Conservation (phyloP, 306 rosid genomes). For the Rosa lucieae region DNA sequence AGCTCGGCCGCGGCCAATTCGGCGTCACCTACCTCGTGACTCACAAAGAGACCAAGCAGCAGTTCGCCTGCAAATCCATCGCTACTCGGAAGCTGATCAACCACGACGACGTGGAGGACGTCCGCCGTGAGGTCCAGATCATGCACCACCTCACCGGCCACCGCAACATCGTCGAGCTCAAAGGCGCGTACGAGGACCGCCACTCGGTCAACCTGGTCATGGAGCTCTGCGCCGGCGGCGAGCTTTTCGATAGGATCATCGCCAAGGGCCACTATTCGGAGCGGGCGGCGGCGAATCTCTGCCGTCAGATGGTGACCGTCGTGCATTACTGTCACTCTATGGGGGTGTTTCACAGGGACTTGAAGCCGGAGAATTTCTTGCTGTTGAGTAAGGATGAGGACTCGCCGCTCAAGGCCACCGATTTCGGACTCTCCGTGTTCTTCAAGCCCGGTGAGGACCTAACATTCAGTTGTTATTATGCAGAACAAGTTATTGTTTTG, state of each 20-base stretch:
- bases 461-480: neutral
- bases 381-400: constrained; percentile 51
- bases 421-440: constrained; percentile 91
- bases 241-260: constrained; percentile 87
- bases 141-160: constrained; percentile 99
- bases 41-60: constrained; percentile 61
- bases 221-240: constrained; percentile 99
- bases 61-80: constrained; percentile 91
- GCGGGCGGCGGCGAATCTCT: constrained; percentile 79
- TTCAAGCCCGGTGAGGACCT: constrained; percentile 60
- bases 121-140: constrained; percentile 93
- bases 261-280: constrained; percentile 89
- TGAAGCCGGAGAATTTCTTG: constrained; percentile 94
- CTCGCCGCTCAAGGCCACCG: constrained; percentile 88
- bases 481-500: neutral
- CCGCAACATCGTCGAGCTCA: constrained; percentile 85
- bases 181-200: constrained; percentile 88
- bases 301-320: constrained; percentile 87
- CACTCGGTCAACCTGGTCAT: constrained; percentile 89
- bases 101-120: constrained; percentile 78
- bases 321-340: constrained; percentile 84
- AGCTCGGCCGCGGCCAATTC: constrained; percentile 95
- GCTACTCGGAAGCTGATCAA: constrained; percentile 73
- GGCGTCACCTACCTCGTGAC: constrained; percentile 86
- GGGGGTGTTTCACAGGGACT: constrained; percentile 94